Evolutionary conservation across 176 grass and related monocot species (phyloP).

Genomic region (Cymbopogon citratus): DNA sequence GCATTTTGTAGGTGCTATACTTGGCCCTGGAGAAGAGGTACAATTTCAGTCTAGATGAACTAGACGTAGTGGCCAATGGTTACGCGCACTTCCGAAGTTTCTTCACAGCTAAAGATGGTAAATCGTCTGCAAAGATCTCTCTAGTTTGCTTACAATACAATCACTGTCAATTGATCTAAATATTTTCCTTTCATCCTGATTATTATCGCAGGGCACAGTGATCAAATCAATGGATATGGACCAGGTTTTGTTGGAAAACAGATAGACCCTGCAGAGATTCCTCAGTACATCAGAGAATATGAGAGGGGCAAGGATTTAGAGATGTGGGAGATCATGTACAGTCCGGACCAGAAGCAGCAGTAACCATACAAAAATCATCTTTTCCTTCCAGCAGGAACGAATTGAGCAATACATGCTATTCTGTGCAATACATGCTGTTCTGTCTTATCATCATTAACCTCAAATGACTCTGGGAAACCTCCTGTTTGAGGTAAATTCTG

Average conservation of each 20-base stretch:
- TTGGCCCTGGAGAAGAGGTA: conserved; percentile 92
- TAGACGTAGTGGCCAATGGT: conserved; percentile 78
- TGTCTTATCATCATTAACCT: not conserved
- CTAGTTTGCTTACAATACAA: not conserved
- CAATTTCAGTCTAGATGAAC: conserved; percentile 76
- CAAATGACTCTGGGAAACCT: not conserved
- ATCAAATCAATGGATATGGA: not conserved
- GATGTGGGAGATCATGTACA: conserved; percentile 58
- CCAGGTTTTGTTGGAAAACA: conserved; percentile 43
- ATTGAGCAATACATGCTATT: not conserved
- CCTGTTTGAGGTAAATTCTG: not conserved
- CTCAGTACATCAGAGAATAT: conserved; percentile 19
- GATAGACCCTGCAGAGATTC: conserved; percentile 49
- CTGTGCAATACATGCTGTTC: not conserved
- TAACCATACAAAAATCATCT: not conserved
- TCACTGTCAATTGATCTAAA: not conserved
- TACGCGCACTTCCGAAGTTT: conserved; percentile 66
- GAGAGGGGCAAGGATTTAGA: conserved; percentile 42
- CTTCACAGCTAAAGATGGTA: conserved; percentile 44
- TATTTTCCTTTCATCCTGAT: not conserved
- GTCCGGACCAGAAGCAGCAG: not conserved
- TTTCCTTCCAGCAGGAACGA: not conserved
- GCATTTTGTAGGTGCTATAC: conserved; percentile 55
- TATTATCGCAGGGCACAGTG: conserved; percentile 27
- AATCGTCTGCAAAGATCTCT: not conserved